Conservation (phyloP, 2,329 filamentous ascomycete genomes). For the Fusarium sp. region DNA sequence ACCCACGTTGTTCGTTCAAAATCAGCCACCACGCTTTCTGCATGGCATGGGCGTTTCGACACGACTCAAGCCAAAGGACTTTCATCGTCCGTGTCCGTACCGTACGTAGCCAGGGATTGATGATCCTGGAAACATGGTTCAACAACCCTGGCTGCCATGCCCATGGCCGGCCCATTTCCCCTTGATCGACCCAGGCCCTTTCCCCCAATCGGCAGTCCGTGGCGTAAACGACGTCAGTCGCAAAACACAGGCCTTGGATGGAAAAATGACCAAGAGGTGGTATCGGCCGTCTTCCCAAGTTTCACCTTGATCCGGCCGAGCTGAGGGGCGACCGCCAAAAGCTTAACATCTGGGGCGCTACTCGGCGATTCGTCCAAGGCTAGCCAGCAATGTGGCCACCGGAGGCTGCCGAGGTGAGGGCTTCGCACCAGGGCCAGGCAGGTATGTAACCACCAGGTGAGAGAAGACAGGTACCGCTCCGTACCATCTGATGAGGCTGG, state of each 20-base stretch:
- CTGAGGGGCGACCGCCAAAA: conserved; percentile 27
- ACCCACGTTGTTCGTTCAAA: neutral
- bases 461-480: conserved; percentile 11
- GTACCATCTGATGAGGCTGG: conserved; percentile 28
- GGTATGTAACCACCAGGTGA: neutral
- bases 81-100: conserved; percentile 30
- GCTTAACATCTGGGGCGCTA: conserved; percentile 32
- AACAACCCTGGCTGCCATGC: conserved; percentile 25
- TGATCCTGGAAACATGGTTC: conserved; percentile 23
- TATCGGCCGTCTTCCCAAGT: conserved; percentile 23
- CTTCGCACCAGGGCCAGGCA: neutral
- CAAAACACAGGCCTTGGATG: conserved; percentile 13
- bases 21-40: neutral
- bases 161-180: conserved; percentile 33
- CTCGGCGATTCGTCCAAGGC: conserved; percentile 28
- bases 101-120: conserved; percentile 8
- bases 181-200: conserved; percentile 40
- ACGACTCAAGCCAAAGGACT: conserved; percentile 23
- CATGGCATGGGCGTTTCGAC: conserved; percentile 16
- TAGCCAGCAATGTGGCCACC: conserved; percentile 23
- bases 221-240: conserved; percentile 40
- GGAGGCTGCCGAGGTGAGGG: conserved; percentile 33
- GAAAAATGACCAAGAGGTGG: conserved; percentile 1
- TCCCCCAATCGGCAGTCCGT: conserved; percentile 38
- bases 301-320: conserved; percentile 33